These are phyloP conservation scores for Hymenoscyphus fructigenus DNA, from an alignment of 2,329 filamentous ascomycete genomes.

Conservation along the genomic window DNA sequence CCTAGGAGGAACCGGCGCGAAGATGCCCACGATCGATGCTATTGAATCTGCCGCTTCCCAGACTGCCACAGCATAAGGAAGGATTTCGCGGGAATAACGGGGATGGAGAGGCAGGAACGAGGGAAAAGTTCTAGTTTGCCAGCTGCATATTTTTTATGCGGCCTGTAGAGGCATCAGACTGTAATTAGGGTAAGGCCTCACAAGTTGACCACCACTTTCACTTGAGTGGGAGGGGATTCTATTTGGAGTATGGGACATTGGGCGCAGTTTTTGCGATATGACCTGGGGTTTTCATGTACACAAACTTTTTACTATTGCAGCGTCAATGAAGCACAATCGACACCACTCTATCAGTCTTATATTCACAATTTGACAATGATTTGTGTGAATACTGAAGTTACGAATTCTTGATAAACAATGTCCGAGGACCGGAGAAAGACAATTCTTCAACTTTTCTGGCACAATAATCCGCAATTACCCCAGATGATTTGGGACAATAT, in stretches of 20 bases:
- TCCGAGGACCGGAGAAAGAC: no score
- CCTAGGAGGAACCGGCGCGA: constrained; percentile 70
- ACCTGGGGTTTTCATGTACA: constrained; percentile 2
- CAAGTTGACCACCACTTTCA: neutral
- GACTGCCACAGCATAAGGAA: constrained; percentile 28
- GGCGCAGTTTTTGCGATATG: neutral
- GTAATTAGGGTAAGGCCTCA: constrained; percentile 2
- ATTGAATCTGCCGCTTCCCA: constrained; percentile 39
- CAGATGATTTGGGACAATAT: no score
- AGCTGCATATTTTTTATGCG: neutral
- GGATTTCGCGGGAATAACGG: neutral
- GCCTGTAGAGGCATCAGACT: constrained; percentile 7
- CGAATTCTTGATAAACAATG: no score
- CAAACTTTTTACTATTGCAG: neutral
- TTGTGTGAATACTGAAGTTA: no score
- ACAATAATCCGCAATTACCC: no score
- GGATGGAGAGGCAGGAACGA: neutral
- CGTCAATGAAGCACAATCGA: neutral
- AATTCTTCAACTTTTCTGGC: no score
- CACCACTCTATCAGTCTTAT: neutral
- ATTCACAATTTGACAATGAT: neutral
- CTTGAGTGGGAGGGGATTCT: neutral
- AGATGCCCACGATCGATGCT: constrained; percentile 65
- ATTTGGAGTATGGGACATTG: constrained; percentile 9
- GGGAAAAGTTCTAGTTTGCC: constrained; percentile 1